phyloP scores from a whole-genome alignment of 371 early-diverging fungal genomes.

The Rozella allomycis region DNA sequence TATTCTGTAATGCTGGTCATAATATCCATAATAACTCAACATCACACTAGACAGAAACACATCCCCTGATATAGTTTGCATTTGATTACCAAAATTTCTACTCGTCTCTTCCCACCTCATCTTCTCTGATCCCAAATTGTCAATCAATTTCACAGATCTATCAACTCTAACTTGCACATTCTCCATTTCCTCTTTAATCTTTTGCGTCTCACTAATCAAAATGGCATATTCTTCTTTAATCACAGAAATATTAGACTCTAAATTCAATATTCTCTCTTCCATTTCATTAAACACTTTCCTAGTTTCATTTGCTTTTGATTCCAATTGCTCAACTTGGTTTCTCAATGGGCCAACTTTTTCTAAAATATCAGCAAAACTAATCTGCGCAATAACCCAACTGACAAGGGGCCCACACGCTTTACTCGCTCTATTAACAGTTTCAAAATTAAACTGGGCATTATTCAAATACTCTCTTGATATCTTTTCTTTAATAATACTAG shows the following conservation, averaged over 20 bases:
- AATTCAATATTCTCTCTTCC: conserved; percentile 51
- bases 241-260: conserved; percentile 61
- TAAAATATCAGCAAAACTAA: conserved; percentile 69
- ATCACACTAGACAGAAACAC: conserved; percentile 79
- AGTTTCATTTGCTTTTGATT: conserved; percentile 52
- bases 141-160: conserved; percentile 67
- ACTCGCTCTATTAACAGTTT: conserved; percentile 84
- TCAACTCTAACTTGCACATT: conserved; percentile 79
- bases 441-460: conserved; percentile 75
- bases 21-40: conserved; percentile 87
- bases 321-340: conserved; percentile 63
- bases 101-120: conserved; percentile 79
- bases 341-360: conserved; percentile 88
- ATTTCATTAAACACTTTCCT: conserved; percentile 45
- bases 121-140: conserved; percentile 74
- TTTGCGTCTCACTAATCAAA: conserved; percentile 74
- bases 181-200: conserved; percentile 84
- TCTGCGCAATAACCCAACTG: conserved; percentile 92
- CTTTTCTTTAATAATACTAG: conserved; percentile 42
- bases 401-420: conserved; percentile 96
- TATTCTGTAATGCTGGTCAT: conserved; percentile 84
- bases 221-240: conserved; percentile 93
- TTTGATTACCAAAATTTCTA: conserved; percentile 76
- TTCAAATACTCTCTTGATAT: conserved; percentile 51
- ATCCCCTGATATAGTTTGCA: conserved; percentile 95